Evolutionary conservation across 1,284 basidiomycete species (phyloP), one percentile per base, ranked within the genome.

Genomic region (Malassezia yamatoensis): DNA sequence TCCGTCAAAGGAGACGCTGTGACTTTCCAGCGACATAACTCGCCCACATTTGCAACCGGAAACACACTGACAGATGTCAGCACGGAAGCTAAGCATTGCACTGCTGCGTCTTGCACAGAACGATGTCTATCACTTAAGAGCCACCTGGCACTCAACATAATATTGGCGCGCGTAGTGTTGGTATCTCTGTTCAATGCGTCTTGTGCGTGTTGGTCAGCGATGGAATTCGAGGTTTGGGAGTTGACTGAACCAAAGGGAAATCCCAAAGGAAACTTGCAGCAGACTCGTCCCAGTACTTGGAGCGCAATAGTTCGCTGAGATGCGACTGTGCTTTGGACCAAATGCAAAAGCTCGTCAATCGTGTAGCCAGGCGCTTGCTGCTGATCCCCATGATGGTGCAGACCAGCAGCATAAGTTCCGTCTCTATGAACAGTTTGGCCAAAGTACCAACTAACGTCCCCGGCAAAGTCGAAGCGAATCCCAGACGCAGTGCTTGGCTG

Each of bases 361-460:
- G 88, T 90, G 74, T 94, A 96, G 0, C 90, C 91, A 0, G 90
- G 90, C n/a, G 76, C 63, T 40, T 84, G 83, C 54, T 88, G 86
- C 0, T 87, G 83, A 58, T 74, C 65, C 16, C 78, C 78, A 54
- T 94, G 90, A 72, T 94, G 90, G 74, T 96, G 90, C 20, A 94
- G 78, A 1, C 90, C 90, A 1, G 66, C 63, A 4, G 67, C 58
- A 38, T 62, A 67, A 10, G 66, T 65, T n/a, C 45, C 37, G 42
- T 65, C 59, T 20, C 52, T 59, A 12, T 50, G 20, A 40, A 29
- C 44, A 18, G 38, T n/a, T 1, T 12, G 33, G 36, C 34, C 16
- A 1, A 41, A 40, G 13, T 52, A 41, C 10, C 49, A 46, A 11
- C 67, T 45, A 8, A 66, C 24, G 15, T 53, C 34, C 9, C 70